A percentile compares a stretch with the other conserved stretches of the same genome.
Conservation (phyloP, 805 yeast species). For the Candida taoyuanica region DNA sequence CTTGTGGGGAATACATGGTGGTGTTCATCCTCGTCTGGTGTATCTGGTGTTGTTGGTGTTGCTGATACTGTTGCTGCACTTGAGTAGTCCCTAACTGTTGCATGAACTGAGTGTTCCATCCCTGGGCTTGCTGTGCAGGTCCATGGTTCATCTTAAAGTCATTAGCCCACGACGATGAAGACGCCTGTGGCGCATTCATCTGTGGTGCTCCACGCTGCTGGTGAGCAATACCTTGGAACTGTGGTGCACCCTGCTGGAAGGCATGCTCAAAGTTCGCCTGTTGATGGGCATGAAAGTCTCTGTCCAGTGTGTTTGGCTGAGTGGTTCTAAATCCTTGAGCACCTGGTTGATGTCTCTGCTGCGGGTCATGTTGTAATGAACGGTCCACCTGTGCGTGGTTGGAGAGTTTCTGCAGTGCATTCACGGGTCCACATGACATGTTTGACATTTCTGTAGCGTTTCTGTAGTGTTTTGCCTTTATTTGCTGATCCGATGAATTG, state of each 20-base stretch:
- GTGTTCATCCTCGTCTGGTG: slow-evolving; percentile 5
- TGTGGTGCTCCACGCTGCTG: slow-evolving; percentile 5
- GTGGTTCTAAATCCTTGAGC: slow-evolving; percentile 13
- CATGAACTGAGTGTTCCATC: slow-evolving; percentile 21
- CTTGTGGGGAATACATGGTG: slow-evolving; percentile 11
- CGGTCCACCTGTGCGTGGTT: slow-evolving; percentile 24
- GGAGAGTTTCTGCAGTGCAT: slow-evolving; percentile 24
- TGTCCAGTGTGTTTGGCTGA: slow-evolving; percentile 16
- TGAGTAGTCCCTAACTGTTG: slow-evolving; percentile 2
- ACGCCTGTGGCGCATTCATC: slow-evolving; percentile 2
- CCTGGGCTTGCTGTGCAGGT: slow-evolving; percentile 11
- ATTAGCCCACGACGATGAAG: slow-evolving; percentile 21
- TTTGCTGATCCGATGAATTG: too few species aligned
- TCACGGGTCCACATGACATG: slow-evolving; percentile 26
- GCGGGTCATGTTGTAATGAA: slow-evolving; percentile 22
- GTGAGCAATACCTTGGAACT: background rate
- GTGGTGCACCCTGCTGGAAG: slow-evolving; percentile 10
- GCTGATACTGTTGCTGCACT: slow-evolving; percentile 6
- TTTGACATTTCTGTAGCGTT: background rate
- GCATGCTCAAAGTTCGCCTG: slow-evolving; percentile 11
- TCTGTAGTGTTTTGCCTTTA: too few species aligned
- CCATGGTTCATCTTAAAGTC: slow-evolving; percentile 19
- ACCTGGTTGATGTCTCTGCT: slow-evolving; percentile 8
- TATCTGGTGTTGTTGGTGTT: slow-evolving; percentile 3
- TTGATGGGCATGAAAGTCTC: slow-evolving; percentile 20